These are phyloP conservation scores for Backusella sp. DNA, from an alignment of 192 early-diverging fungal genomes.

Conservation along the genomic window DNA sequence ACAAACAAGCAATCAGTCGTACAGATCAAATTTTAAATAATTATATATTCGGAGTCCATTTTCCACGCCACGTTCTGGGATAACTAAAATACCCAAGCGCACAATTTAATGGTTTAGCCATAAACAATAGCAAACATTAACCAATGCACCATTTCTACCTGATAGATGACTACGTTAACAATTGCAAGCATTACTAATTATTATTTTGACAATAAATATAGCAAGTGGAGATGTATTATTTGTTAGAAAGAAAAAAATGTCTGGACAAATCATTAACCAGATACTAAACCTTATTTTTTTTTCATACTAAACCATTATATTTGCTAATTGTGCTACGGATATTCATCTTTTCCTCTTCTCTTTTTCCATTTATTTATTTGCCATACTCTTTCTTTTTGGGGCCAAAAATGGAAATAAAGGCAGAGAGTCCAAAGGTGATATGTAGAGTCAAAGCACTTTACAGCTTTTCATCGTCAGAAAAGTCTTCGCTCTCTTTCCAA, in stretches of 20 bases:
- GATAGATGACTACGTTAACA: not conserved
- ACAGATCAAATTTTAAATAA: not conserved
- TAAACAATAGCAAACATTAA: not conserved
- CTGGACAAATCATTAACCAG: not conserved
- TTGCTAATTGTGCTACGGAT: not conserved
- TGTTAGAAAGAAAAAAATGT: not conserved
- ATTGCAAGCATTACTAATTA: not conserved
- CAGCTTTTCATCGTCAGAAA: constrained; percentile 79
- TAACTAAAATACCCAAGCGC: constrained; percentile 1
- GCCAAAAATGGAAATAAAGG: not conserved
- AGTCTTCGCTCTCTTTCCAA: constrained; percentile 77
- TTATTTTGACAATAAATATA: not conserved
- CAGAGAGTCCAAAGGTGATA: constrained; percentile 25
- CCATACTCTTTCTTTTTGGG: not conserved
- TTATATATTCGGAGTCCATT: not conserved
- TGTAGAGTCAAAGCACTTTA: constrained; percentile 73
- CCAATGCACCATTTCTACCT: not conserved
- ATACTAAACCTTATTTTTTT: not conserved
- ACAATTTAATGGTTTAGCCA: not conserved
- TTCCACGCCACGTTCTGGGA: not conserved
- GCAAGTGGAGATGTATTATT: not conserved
- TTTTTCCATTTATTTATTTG: not conserved
- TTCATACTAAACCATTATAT: not conserved
- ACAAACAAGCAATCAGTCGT: not conserved
- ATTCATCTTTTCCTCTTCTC: not conserved